These are phyloP conservation scores for Bimuria novae-zelandiae DNA, from an alignment of 2,329 filamentous ascomycete species.

Conservation along the genomic window DNA sequence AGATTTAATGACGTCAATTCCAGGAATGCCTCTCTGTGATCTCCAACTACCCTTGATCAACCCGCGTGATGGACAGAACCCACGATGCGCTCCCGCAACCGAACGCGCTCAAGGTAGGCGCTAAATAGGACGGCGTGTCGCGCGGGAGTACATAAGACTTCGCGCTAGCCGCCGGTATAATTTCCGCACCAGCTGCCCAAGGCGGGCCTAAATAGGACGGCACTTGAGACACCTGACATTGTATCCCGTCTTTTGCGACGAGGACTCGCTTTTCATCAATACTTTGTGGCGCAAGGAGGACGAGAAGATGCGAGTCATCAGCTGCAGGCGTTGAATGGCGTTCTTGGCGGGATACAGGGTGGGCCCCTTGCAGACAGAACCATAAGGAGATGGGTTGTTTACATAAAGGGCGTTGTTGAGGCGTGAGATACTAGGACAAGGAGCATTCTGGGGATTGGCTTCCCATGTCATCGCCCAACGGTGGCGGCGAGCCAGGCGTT, in stretches of 20 bases:
- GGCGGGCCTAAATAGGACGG: constrained; percentile 16
- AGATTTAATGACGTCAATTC: constrained; percentile 3
- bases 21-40: background rate
- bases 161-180: constrained; percentile 30
- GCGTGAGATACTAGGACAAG: background rate
- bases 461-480: constrained; percentile 5
- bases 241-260: background rate
- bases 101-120: background rate
- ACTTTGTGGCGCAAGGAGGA: background rate
- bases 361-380: constrained; percentile 12
- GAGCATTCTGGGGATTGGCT: background rate
- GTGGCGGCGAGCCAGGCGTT: background rate
- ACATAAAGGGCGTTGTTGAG: background rate
- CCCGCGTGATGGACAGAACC: background rate
- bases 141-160: background rate
- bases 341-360: constrained; percentile 10
- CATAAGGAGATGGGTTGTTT: background rate
- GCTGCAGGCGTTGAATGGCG: constrained; percentile 8
- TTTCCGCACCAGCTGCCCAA: constrained; percentile 29
- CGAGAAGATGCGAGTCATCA: constrained; percentile 12
- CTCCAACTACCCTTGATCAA: background rate
- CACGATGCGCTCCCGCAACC: background rate
- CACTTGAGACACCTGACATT: constrained; percentile 1
- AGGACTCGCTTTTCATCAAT: background rate
- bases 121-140: background rate